Conservation (phyloP, 768 basidiomycete genomes). For the Podaxis pistillaris region DNA sequence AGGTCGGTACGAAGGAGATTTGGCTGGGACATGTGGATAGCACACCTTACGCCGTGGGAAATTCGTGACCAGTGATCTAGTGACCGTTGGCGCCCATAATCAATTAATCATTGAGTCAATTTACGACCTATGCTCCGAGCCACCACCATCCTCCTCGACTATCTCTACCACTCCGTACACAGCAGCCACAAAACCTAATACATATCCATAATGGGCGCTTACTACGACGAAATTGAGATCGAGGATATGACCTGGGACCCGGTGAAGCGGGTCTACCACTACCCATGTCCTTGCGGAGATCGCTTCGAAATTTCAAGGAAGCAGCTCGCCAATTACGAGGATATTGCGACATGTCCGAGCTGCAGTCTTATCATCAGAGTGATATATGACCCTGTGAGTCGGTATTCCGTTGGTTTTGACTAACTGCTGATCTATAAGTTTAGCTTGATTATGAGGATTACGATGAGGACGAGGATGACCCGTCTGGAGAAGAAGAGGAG, state of each 20-base stretch:
- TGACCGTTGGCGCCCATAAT: not conserved
- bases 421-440: constrained; percentile 8
- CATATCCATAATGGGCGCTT: constrained; percentile 62
- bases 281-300: constrained; percentile 97
- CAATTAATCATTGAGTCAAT: not conserved
- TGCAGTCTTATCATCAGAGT: constrained; percentile 93
- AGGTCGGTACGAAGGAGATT: too few species aligned
- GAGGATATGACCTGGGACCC: constrained; percentile 95
- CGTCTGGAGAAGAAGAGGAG: constrained; percentile 38
- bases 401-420: constrained; percentile 13
- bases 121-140: constrained; percentile 1
- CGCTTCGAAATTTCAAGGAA: constrained; percentile 90
- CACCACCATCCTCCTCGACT: not conserved
- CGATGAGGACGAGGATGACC: constrained; percentile 48
- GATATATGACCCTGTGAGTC: constrained; percentile 89
- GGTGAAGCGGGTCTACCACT: constrained; percentile 83
- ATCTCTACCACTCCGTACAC: not conserved
- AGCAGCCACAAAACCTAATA: not conserved
- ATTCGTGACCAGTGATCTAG: too few species aligned
- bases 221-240: constrained; percentile 97
- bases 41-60: too few species aligned
- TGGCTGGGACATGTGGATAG: too few species aligned
- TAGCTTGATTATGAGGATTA: constrained; percentile 84
- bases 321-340: constrained; percentile 87
- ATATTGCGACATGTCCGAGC: constrained; percentile 94